Evolutionary conservation across 495 filamentous ascomycete species (phyloP).

Genomic region (Xylaria telfairii): DNA sequence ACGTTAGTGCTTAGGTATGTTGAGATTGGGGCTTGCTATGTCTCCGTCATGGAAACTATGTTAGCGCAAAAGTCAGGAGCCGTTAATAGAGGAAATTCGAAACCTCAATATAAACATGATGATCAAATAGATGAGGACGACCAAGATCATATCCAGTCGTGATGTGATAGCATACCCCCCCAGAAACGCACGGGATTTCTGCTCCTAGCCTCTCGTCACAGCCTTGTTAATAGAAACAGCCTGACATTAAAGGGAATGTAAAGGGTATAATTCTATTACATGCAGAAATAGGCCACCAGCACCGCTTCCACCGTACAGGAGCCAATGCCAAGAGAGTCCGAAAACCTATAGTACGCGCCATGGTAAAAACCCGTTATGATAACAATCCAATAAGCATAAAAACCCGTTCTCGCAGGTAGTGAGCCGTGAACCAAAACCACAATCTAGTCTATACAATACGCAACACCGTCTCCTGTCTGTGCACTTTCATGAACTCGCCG

Average conservation of each 20-base stretch:
- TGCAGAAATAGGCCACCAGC: neutral
- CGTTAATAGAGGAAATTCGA: neutral
- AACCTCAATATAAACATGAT: neutral
- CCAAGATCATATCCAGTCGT: neutral
- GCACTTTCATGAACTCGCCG: slow-evolving; percentile 30
- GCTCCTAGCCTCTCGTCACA: neutral
- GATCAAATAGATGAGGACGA: neutral
- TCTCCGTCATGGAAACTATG: neutral
- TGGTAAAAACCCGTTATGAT: neutral
- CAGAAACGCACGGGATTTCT: neutral
- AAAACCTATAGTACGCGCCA: neutral
- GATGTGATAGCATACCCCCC: neutral
- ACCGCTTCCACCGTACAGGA: neutral
- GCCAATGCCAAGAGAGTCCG: neutral
- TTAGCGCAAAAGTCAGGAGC: neutral
- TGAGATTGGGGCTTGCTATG: neutral
- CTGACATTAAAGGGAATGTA: neutral
- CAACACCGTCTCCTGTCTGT: slow-evolving; percentile 24
- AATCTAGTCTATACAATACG: slow-evolving; percentile 11
- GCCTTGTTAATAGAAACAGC: neutral
- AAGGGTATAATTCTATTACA: slow-evolving; percentile 7
- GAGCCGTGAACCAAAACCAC: neutral
- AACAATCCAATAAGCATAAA: neutral
- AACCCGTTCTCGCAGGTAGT: neutral
- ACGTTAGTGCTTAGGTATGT: neutral